A percentile compares a stretch with the other conserved stretches of the same genome.
Evolutionary conservation across 2,329 filamentous ascomycete genomes (phyloP).

Genomic region (Tolypocladium album): DNA sequence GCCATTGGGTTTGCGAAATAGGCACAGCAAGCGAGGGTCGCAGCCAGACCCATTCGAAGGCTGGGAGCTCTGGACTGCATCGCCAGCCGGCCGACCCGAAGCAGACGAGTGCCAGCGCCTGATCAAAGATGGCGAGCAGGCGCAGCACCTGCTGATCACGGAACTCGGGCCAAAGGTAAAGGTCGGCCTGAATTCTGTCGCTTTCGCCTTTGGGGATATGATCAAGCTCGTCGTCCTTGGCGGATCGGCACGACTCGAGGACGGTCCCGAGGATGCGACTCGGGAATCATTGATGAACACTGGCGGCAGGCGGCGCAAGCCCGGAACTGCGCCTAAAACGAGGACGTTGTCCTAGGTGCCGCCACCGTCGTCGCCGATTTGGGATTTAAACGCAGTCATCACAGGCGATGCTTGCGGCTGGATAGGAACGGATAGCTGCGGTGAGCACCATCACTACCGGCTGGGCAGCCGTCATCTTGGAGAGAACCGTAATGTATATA

Average conservation of each 20-base stretch:
- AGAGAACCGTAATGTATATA: not conserved
- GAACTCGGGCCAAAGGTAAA: slow-evolving; percentile 53
- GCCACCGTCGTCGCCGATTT: not conserved
- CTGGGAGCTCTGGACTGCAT: slow-evolving; percentile 47
- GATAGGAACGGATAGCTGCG: not conserved
- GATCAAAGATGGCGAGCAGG: slow-evolving; percentile 26
- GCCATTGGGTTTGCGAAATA: slow-evolving; percentile 15
- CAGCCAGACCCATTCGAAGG: slow-evolving; percentile 17
- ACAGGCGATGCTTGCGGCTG: not conserved
- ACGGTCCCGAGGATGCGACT: slow-evolving; percentile 16
- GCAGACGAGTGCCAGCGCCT: slow-evolving; percentile 35
- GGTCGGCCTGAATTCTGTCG: slow-evolving; percentile 54
- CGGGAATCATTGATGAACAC: slow-evolving; percentile 22
- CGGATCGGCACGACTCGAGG: slow-evolving; percentile 51
- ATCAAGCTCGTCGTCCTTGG: slow-evolving; percentile 60
- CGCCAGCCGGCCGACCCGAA: slow-evolving; percentile 31
- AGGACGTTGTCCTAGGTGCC: not conserved
- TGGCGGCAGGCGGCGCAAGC: slow-evolving; percentile 27
- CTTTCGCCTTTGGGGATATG: slow-evolving; percentile 60
- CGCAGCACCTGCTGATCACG: slow-evolving; percentile 51
- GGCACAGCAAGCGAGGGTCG: slow-evolving; percentile 13
- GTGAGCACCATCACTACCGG: not conserved
- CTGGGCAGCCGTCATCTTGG: not conserved
- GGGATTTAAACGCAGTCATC: not conserved
- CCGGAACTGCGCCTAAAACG: slow-evolving; percentile 10